phyloP scores from a whole-genome alignment of 2,329 filamentous ascomycete genomes.

The Bipolaris cookei region DNA sequence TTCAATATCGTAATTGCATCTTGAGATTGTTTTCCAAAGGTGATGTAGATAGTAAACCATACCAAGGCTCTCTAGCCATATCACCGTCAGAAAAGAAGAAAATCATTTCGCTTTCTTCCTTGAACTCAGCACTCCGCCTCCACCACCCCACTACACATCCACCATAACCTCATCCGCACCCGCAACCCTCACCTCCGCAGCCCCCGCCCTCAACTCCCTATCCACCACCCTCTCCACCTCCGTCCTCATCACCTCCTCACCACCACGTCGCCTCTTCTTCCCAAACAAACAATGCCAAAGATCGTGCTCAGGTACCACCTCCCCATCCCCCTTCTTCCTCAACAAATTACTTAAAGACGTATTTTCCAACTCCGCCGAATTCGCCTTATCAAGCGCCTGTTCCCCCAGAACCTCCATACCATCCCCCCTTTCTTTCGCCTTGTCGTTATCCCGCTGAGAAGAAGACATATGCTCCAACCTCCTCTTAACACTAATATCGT shows the following conservation, averaged over 20 bases:
- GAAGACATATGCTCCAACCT: constrained; percentile 77
- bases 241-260: constrained; percentile 46
- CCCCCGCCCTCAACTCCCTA: constrained; percentile 61
- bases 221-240: constrained; percentile 54
- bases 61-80: too few relatives aligned
- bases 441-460: not conserved
- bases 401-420: constrained; percentile 49
- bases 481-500: constrained; percentile 80
- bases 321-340: constrained; percentile 73
- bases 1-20: too few relatives aligned
- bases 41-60: too few relatives aligned
- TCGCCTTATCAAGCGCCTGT: constrained; percentile 76
- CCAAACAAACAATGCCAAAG: constrained; percentile 91
- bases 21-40: too few relatives aligned
- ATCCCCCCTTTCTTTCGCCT: too few relatives aligned
- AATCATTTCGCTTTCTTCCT: not conserved
- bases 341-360: constrained; percentile 74
- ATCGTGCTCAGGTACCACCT: constrained; percentile 78
- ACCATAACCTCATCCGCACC: not conserved
- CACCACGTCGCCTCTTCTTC: constrained; percentile 30
- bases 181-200: constrained; percentile 53
- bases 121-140: not conserved
- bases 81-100: not conserved
- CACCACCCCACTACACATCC: not conserved
- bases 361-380: constrained; percentile 81